Evolutionary conservation across 2,329 filamentous ascomycete genomes (phyloP), one percentile per base, ranked within the genome.

Genomic region (Elsinoe necatrix): DNA sequence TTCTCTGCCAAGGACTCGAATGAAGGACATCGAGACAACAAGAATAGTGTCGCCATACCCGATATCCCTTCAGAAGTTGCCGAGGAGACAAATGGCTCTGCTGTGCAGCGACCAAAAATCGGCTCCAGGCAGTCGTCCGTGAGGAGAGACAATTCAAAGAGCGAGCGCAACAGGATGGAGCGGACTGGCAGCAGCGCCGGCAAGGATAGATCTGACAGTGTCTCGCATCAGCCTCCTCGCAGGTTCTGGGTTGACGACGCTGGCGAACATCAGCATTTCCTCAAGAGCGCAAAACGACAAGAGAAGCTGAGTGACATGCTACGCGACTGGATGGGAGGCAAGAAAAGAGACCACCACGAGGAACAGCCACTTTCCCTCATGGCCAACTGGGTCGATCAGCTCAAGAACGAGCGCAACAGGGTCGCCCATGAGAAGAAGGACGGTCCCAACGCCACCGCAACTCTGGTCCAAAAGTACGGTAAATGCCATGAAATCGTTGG

Each of bases 401-500:
- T 96, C 63, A 89, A 90, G 69, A 86, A 82, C 63, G 91, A 96
- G 71, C 90, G 89, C 69, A 89, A 95, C 59, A 82, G 80, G 68
- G 71, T 84, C 54, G 84, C 84, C 1, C 74, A 80, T 37, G 89
- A 95, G 65, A 89, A 86, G 74, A 93, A 86, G 69, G 83, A 82
- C 21, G 86, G 86, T 0, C 81, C 86, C 5, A 87, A 86, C 66
- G 79, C 85, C 16, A 85, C 87, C 14, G 83, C 83, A 18, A 90
- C 90, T 0, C 77, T 98, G 50, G 88, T 93, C 1, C 89, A 97
- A 68, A 97, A 97, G 70, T 98, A 98, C 69, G 93, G 93, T 65
- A 97, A 97, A 74, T 97, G 93, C 69, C 92, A 97, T 68, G 93
- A 98, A 71, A 84, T 98, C 31, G 89, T 98, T 21, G 93, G 93